Base-by-base conservation (phyloP, 1,284 basidiomycete species). In the Ceratobasidium theobromae region DNA sequence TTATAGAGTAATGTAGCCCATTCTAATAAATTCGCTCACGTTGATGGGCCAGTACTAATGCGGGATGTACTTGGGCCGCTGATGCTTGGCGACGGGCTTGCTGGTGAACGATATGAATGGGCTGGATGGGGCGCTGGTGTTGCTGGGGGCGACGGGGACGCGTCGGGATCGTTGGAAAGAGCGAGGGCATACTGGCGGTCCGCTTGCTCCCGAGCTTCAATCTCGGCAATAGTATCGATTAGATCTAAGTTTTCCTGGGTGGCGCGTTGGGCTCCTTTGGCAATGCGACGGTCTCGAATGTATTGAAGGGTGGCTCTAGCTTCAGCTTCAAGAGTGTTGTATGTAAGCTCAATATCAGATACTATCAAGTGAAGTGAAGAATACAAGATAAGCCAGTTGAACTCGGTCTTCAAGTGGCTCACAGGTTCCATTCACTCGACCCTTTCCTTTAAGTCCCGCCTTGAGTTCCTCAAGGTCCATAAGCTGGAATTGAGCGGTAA, bases 391-490 rank as follows among this genome's bases (percentile, higher is more conserved):
- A 21, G 18, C n/a, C n/a, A 45, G 8, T 45, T 14, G 5, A 21
- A 45, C 9, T 38, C 35, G 9, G 18, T 14, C 9, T 45, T 8
- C 9, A 8, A 11, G 18, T 6, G 43, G 28, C 48, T 51, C 23
- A 51, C 48, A 30, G 11, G 23, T 23, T 9, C 48, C n/a, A 4
- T 43, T 32, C 1, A 30, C 1, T 9, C 55, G 55, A 48, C 28
- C 43, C 48, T 58, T 58, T 8, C 55, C 55, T 18, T 48, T 58
- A 5, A 45, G 27, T n/a, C 40, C 23, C 1, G 23, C 55, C 30
- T 43, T 45, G 27, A 40, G 28, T 33, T 58, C 55, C 27, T 58
- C 55, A 35, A 58, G 28, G 23, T 58, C 55, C 25, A 45, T 40
- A 18, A 58, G 55, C 18, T 58, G 55, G 4, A 45, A 35, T 35